Base-by-base conservation (phyloP, 768 basidiomycete genomes). In the Russula ochroleuca region DNA sequence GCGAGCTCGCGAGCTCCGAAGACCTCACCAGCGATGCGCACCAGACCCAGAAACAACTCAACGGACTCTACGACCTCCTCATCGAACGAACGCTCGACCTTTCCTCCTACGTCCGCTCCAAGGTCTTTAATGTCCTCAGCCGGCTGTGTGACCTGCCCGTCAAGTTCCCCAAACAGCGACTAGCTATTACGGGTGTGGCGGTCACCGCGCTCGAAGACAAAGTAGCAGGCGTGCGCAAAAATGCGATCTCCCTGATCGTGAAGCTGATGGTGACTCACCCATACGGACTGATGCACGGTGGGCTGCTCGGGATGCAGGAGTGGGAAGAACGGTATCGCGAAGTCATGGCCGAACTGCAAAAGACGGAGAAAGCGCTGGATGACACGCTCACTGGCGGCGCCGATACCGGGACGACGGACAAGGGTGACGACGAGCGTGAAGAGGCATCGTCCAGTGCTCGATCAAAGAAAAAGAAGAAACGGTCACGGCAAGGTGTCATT, bases 21-120 rank as follows among this genome's bases (percentile, higher is more conserved):
- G 81, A 81, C 47, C 77, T 77, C 23, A 71, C 82, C 70, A 76
- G 79, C 57, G 78, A 80, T 54, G 79, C 70, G 59, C 70, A 74
- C 52, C 80, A 83, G 69, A 76, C 73, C 0, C 78, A 87, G 72
- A 91, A 91, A 69, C 87, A 94, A 71, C 84, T 97, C 72, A 84
- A 83, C 64, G 81, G 80, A 0, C 83, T 95, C 41, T 97, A 90
- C 74, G 88, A 91, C 43, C 80, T 91, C 17, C 84, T 99, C 35
- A 82, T 91, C 53, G 89, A 92, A 67, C 87, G 96, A n/a, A 86
- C 86, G 61, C 82, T 95, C 62, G 97, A 98, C 73, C 73, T 88
- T 14, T 90, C 90, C 49, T 88, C 88, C 54, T 98, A 94, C 73
- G 96, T 99, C 37, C 88, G 97, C 56, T 83, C 85, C 57, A 98